Conservation (phyloP, 2,329 filamentous ascomycete genomes). For the Verticillium nonalfalfae region DNA sequence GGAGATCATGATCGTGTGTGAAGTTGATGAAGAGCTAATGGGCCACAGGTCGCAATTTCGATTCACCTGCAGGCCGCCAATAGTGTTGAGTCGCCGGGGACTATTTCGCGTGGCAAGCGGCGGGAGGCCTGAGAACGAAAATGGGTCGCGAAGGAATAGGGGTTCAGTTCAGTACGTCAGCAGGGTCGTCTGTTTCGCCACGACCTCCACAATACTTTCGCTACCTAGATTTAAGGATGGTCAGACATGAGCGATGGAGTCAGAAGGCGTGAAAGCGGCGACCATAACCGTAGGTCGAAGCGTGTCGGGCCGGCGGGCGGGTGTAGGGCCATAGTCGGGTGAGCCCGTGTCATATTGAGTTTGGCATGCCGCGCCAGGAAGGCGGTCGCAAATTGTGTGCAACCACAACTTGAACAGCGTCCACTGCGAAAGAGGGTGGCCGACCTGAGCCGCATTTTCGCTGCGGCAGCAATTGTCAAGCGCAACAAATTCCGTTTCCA, state of each 20-base stretch:
- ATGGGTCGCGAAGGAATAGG: not conserved
- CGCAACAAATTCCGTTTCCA: not conserved
- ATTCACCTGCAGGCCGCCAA: not conserved
- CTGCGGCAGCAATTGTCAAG: not conserved
- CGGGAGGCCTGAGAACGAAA: constrained; percentile 1
- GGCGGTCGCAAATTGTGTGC: no score
- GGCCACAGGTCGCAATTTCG: not conserved
- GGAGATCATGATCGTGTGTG: constrained; percentile 15
- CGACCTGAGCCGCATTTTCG: no score
- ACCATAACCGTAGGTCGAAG: not conserved
- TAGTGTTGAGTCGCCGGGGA: not conserved
- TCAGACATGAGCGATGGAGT: not conserved
- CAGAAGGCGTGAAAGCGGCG: not conserved
- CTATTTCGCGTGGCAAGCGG: not conserved
- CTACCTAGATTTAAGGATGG: not conserved
- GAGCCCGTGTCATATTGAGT: not conserved
- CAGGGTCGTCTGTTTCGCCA: not conserved
- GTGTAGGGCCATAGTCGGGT: not conserved
- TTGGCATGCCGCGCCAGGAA: not conserved
- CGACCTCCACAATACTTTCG: not conserved
- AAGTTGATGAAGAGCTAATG: not conserved
- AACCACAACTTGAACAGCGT: no score
- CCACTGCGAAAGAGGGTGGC: no score
- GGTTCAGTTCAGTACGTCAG: not conserved
- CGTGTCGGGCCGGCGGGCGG: not conserved